These are phyloP conservation scores for Globisporangium camurandrum DNA, from an alignment of 352 stramenopile species.

Conservation along the genomic window DNA sequence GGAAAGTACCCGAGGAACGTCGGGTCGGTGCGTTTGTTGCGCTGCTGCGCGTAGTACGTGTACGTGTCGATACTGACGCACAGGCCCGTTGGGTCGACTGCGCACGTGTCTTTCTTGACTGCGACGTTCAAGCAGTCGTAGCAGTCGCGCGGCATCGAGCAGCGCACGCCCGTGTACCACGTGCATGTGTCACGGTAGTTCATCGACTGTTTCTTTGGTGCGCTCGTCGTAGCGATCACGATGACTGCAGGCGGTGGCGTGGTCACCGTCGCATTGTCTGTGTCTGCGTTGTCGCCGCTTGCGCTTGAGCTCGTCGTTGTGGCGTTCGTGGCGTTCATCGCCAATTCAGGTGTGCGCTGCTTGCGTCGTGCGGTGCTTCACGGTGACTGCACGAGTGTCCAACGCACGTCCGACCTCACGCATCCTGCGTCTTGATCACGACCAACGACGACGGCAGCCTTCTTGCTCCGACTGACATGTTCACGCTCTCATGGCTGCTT, in stretches of 20 bases:
- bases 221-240: constrained; percentile 1
- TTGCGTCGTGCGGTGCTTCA: too few relatives aligned
- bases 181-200: constrained; percentile 9
- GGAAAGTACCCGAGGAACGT: constrained; percentile 11
- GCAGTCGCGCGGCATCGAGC: constrained; percentile 12
- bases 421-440: too few relatives aligned
- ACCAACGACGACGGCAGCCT: too few relatives aligned
- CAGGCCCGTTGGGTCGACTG: constrained; percentile 7
- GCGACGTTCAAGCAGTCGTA: constrained; percentile 15
- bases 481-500: too few relatives aligned
- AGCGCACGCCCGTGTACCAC: constrained; percentile 9
- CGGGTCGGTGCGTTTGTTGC: constrained; percentile 1
- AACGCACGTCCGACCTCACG: too few relatives aligned
- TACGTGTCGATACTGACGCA: constrained; percentile 10
- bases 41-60: neutral
- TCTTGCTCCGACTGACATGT: too few relatives aligned
- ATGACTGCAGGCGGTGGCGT: neutral
- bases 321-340: neutral
- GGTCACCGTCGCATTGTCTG: neutral
- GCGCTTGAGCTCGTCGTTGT: neutral
- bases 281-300: neutral
- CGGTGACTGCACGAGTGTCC: too few relatives aligned
- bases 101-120: constrained; percentile 6
- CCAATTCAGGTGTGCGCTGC: neutral
- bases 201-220: constrained; percentile 3